Conservation (phyloP, 768 basidiomycete species). For the Podaxis sp. region DNA sequence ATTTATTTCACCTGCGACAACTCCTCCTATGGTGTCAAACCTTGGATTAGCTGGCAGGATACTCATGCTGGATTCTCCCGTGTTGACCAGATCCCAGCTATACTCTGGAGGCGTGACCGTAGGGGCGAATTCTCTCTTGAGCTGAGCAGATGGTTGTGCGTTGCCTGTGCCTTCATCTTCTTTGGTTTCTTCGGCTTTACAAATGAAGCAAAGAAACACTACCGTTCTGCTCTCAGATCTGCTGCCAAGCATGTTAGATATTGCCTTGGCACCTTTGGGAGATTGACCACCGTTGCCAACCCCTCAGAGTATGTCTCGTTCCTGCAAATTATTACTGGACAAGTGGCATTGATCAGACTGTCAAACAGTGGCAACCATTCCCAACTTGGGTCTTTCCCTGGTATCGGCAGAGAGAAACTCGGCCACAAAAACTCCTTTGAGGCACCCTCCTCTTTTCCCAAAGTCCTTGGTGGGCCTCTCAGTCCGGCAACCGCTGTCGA, state of each 20-base stretch:
- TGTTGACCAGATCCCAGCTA: slow-evolving; percentile 38
- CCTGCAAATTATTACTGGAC: background rate
- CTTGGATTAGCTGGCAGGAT: slow-evolving; percentile 50
- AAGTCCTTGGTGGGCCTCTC: background rate
- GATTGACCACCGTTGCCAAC: slow-evolving; percentile 22
- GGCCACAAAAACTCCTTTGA: slow-evolving; percentile 2
- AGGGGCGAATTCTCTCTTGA: slow-evolving; percentile 30
- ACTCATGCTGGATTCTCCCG: slow-evolving; percentile 48
- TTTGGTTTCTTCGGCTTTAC: slow-evolving; percentile 67
- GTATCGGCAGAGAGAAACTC: background rate
- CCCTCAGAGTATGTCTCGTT: slow-evolving; percentile 21
- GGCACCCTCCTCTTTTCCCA: background rate
- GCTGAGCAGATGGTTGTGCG: slow-evolving; percentile 44
- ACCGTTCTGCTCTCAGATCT: slow-evolving; percentile 36
- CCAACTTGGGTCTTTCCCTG: background rate
- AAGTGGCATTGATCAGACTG: slow-evolving; percentile 14
- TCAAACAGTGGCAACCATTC: slow-evolving; percentile 3
- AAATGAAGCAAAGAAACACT: slow-evolving; percentile 56
- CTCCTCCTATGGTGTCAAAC: slow-evolving; percentile 26
- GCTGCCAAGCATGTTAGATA: slow-evolving; percentile 38
- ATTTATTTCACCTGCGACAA: slow-evolving; percentile 38
- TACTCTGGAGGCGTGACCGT: slow-evolving; percentile 37
- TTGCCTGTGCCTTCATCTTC: slow-evolving; percentile 53
- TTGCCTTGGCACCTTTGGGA: slow-evolving; percentile 22
- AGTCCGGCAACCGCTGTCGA: background rate